Evolutionary conservation across 148 eudicot species (phyloP), one percentile per base, ranked within the genome.

Genomic region (Fagopyrum tataricum): DNA sequence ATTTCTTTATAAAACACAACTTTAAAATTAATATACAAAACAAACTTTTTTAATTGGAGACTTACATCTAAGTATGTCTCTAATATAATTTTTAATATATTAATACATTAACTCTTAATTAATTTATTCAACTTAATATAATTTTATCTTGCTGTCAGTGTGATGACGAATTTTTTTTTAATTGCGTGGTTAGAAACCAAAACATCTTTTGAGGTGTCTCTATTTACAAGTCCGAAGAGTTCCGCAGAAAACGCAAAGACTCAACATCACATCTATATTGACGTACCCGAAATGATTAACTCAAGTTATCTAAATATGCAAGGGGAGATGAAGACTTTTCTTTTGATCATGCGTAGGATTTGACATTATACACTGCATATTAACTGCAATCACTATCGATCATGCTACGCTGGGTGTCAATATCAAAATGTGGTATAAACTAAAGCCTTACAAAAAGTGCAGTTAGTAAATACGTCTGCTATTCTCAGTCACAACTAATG

Each of bases 391-490:
- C 40, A 24, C 9, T 23, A 20, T n/a, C 31, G 37, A 31, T 56
- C 62, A 56, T 20, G 11, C 26, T 56, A 56, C 12, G 23, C 64
- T 17, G 11, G 64, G 13, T 20, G 4, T 4, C 7, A 20, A 11
- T 24, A 39, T 61, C 40, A 2, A 13, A 61, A 64, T 64, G 69
- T 64, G 69, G 69, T 64, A 64, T 37, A 64, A 64, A 39, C 69
- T 37, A 15, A 64, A 64, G 44, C 39, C 43, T 31, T 31, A 15
- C 43, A 64, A 64, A 64, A 64, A 14, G 20, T 64, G 69, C 44
- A 64, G 20, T 64, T 37, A 39, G 69, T 37, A 39, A 39, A 37
- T 62, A n/a, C 5, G 42, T 62, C 42, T 64, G 69, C 69, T 64
- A 31, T 64, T 39, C 69, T 61, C 41, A 23, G 13, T 31, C 67